Percentiles rank a stretch among this genome's conserved stretches.
These are phyloP conservation scores for Phalaenopsis hybrid DNA, from an alignment of 116 monocot genomes.

Conservation along the genomic window DNA sequence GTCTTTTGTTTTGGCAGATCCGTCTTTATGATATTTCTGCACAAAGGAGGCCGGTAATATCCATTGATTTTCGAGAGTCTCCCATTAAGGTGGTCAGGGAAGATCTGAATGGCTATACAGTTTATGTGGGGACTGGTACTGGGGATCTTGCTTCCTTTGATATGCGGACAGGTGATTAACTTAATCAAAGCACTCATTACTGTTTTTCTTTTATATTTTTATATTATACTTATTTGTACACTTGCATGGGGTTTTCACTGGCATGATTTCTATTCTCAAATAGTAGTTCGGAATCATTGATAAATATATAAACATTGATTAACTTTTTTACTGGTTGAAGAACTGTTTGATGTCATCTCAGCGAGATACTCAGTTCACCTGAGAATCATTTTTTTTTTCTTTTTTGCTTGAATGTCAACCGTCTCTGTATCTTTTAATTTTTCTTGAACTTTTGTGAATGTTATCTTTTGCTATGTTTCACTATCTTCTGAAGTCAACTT, in stretches of 20 bases:
- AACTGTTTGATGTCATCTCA: background rate
- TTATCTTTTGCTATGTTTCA: background rate
- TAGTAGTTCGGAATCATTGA: too few relatives aligned
- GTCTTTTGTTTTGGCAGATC: constrained; percentile 26
- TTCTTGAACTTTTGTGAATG: background rate
- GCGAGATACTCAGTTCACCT: background rate
- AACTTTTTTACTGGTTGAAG: background rate
- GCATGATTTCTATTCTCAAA: background rate
- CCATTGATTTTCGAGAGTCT: constrained; percentile 72
- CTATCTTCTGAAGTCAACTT: background rate
- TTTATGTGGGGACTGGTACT: constrained; percentile 65
- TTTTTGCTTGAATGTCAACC: background rate
- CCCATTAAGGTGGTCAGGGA: constrained; percentile 58
- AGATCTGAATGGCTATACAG: constrained; percentile 59
- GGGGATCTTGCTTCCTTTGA: constrained; percentile 94
- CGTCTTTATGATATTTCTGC: constrained; percentile 86
- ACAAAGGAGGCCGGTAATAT: constrained; percentile 79
- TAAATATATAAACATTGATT: background rate
- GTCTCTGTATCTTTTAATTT: background rate
- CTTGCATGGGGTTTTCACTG: background rate
- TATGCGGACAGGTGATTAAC: constrained; percentile 73
- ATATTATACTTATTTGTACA: background rate
- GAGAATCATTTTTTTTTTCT: background rate
- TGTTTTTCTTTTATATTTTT: background rate
- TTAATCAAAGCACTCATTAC: background rate